A percentile compares a stretch with the other conserved stretches of the same genome.
These are phyloP conservation scores for Zymoseptoria brevis DNA, from an alignment of 2,329 filamentous ascomycete genomes.

Conservation along the genomic window DNA sequence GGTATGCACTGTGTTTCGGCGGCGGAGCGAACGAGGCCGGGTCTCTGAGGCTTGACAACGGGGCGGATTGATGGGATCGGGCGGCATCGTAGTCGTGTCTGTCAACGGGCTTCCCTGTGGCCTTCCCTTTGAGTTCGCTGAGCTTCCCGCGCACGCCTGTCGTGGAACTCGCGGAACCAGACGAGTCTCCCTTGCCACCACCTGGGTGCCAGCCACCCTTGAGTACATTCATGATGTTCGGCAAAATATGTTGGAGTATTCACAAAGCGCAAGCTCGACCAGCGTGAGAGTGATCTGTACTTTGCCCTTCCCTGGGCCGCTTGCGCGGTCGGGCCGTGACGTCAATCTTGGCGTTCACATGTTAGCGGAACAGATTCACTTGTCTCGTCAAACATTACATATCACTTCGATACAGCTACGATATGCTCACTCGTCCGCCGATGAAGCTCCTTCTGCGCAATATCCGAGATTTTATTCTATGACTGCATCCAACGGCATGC, in stretches of 20 bases:
- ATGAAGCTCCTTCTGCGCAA: no score
- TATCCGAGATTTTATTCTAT: no score
- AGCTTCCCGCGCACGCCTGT: slow-evolving; percentile 39
- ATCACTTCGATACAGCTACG: no score
- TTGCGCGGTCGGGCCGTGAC: background rate
- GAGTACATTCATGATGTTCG: slow-evolving; percentile 12
- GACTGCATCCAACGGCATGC: no score
- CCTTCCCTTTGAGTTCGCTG: slow-evolving; percentile 28
- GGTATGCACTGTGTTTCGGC: slow-evolving; percentile 55
- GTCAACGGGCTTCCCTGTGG: slow-evolving; percentile 38
- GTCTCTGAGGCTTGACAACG: slow-evolving; percentile 64
- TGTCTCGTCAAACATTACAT: background rate
- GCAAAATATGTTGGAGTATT: background rate
- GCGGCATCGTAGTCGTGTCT: slow-evolving; percentile 35
- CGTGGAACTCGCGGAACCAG: slow-evolving; percentile 36
- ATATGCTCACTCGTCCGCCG: no score
- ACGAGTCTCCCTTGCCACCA: slow-evolving; percentile 21
- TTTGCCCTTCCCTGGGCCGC: no score
- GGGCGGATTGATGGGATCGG: slow-evolving; percentile 49
- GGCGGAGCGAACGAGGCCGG: slow-evolving; percentile 67
- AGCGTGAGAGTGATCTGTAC: background rate
- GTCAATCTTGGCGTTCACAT: background rate
- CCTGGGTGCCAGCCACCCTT: slow-evolving; percentile 45
- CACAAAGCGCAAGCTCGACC: background rate
- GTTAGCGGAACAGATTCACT: background rate